These are phyloP conservation scores for Phlebiopsis gigantea DNA, from an alignment of 768 basidiomycete species.

Conservation along the genomic window DNA sequence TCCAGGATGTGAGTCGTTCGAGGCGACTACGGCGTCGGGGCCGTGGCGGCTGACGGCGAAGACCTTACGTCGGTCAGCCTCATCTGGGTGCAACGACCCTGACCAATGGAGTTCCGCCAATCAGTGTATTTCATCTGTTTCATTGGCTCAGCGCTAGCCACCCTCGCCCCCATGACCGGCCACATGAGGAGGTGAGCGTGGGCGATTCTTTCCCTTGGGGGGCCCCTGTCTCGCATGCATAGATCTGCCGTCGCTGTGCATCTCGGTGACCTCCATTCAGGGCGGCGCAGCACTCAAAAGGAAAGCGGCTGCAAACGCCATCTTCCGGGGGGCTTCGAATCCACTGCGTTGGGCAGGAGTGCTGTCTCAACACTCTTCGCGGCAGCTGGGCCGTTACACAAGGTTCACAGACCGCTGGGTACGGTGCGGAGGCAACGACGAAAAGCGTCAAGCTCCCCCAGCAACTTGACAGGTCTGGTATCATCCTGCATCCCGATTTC, in stretches of 20 bases:
- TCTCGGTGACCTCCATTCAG: not conserved
- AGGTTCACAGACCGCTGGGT: not conserved
- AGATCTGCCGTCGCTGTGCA: not conserved
- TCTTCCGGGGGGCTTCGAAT: not conserved
- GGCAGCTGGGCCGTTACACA: not conserved
- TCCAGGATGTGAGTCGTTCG: not conserved
- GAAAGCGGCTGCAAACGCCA: not conserved
- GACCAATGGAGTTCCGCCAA: not conserved
- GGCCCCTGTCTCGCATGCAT: not conserved
- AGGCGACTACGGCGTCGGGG: not conserved
- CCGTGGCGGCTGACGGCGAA: not conserved
- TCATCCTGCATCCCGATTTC: not conserved
- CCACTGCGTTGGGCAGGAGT: not conserved
- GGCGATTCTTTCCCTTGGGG: not conserved
- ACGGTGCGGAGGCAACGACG: not conserved
- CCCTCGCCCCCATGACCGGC: not conserved
- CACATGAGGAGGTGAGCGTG: not conserved
- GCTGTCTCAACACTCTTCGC: not conserved
- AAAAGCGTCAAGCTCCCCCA: not conserved
- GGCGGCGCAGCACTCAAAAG: not conserved
- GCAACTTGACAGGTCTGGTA: not conserved
- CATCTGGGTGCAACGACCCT: not conserved
- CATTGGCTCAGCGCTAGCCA: not conserved
- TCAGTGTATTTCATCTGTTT: not conserved
- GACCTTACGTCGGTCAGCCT: not conserved